These are phyloP conservation scores for Plenodomus biglobosus DNA, from an alignment of 2,329 filamentous ascomycete genomes.

Conservation along the genomic window DNA sequence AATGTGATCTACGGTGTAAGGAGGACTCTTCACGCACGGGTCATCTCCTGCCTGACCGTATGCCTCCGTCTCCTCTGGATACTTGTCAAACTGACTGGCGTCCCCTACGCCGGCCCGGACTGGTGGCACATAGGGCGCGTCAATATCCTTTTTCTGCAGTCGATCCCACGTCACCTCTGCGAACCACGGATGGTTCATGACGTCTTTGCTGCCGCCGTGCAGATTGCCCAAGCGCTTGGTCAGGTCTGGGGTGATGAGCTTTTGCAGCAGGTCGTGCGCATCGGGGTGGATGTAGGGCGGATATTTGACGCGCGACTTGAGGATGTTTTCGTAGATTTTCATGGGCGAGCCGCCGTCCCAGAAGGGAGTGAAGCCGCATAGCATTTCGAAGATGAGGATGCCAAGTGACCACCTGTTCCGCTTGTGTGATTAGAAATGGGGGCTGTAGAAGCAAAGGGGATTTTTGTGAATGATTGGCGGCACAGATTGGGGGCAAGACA, in stretches of 20 bases:
- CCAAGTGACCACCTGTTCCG: conserved; percentile 97
- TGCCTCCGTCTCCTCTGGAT: conserved; percentile 92
- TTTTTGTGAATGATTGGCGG: too few species aligned
- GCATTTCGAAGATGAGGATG: conserved; percentile 99
- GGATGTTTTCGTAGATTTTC: conserved; percentile 99
- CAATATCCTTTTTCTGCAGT: conserved; percentile 91
- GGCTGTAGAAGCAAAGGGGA: too few species aligned
- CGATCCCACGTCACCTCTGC: conserved; percentile 97
- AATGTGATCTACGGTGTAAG: conserved; percentile 27
- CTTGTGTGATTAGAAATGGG: too few species aligned
- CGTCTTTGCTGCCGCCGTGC: conserved; percentile 85
- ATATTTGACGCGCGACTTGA: conserved; percentile 94
- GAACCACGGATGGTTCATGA: conserved; percentile 97
- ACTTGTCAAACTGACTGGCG: conserved; percentile 96
- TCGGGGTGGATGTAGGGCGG: conserved; percentile 93
- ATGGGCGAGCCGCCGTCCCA: conserved; percentile 98
- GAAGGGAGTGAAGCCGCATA: conserved; percentile 97
- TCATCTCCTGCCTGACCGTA: conserved; percentile 81
- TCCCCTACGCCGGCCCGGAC: conserved; percentile 93
- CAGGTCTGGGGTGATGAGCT: conserved; percentile 90
- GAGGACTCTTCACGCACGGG: conserved; percentile 66
- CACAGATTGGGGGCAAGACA: too few species aligned
- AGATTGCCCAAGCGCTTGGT: conserved; percentile 95
- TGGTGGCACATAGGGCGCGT: conserved; percentile 95
- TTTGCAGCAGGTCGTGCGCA: conserved; percentile 87